A percentile compares a stretch with the other conserved stretches of the same genome.
phyloP scores from a whole-genome alignment of 2,329 filamentous ascomycete genomes.

The Ceratocystis colombiana region DNA sequence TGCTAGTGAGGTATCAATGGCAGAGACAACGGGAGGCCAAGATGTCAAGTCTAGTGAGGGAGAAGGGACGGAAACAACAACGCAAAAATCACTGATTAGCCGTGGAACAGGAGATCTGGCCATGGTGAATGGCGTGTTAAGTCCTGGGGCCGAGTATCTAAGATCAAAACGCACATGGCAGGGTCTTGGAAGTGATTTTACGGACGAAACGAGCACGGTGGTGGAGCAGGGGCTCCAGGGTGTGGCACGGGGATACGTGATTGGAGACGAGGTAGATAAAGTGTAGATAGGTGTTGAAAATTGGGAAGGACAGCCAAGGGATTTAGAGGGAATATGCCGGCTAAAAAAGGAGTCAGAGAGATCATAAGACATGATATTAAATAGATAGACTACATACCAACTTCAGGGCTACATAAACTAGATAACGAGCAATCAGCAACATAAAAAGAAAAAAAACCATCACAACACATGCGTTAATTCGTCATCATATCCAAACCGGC shows the following conservation, averaged over 20 bases:
- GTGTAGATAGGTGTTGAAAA: constrained; percentile 14
- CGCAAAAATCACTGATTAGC: constrained; percentile 44
- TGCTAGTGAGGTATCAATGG: background rate
- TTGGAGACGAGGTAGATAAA: constrained; percentile 52
- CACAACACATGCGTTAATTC: constrained; percentile 9
- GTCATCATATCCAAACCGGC: background rate
- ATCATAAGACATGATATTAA: constrained; percentile 9
- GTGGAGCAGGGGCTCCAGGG: constrained; percentile 82
- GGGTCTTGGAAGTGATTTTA: constrained; percentile 79
- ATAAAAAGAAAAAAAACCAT: background rate
- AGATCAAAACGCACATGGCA: constrained; percentile 79
- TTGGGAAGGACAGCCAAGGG: background rate
- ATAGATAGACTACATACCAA: constrained; percentile 13
- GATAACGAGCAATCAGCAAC: constrained; percentile 5
- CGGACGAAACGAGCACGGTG: constrained; percentile 48
- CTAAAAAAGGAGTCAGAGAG: constrained; percentile 3
- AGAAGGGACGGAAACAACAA: constrained; percentile 23
- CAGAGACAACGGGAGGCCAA: constrained; percentile 29
- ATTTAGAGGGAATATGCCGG: background rate
- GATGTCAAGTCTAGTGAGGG: constrained; percentile 22
- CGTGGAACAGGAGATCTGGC: constrained; percentile 57
- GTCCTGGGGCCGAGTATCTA: constrained; percentile 82
- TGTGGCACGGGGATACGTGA: constrained; percentile 77
- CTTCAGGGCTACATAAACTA: background rate
- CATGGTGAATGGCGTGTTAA: constrained; percentile 73